Base-by-base conservation (phyloP, 208 protist species). In the Balamuthia mandrillaris region DNA sequence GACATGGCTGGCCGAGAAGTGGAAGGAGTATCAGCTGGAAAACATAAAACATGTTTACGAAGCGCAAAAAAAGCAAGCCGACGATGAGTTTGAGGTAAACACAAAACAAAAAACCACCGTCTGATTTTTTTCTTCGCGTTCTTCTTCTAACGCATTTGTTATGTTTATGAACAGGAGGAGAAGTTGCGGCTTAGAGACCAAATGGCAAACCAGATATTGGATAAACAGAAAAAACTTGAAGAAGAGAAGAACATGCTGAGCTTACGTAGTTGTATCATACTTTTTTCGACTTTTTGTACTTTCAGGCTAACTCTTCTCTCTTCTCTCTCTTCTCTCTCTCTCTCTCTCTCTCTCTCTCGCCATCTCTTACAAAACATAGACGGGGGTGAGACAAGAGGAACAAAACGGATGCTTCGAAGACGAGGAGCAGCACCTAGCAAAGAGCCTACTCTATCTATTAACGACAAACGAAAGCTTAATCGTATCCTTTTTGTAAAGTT, bases 1-100 rank as follows among this genome's bases (percentile, higher is more conserved):
- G n/a, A n/a, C n/a, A n/a, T 47, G 47, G 33, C 56, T 86, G 0
- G 88, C 88, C 63, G 68, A 90, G 44, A 77, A 70, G 39, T 90
- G 88, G 88, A 90, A 56, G 52, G 79, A 88, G 52, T 90, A 88
- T 54, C 88, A 90, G 52, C 18, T 90, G 29, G 78, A 90, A 29
- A 88, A 85, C 63, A 88, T 90, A 44, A 41, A 85, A 16, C 84
- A 86, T 58, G 87, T 88, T 37, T 90, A 81, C 58, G 81, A 85
- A 12, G 60, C 72, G 1, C 84, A 90, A 39, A 70, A 56, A 51
- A 45, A 84, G 24, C 88, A 90, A 60, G 81, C 65, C 29, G 78
- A 88, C 9, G 81, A 88, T 21, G 88, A 90, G 60, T 87, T 79
- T 41, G 45, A 79, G 16, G 86, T 88, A 79, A 37, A 44, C n/a